These are phyloP conservation scores for Solanum sejunctum DNA, from an alignment of 257 asterid genomes.

Conservation along the genomic window DNA sequence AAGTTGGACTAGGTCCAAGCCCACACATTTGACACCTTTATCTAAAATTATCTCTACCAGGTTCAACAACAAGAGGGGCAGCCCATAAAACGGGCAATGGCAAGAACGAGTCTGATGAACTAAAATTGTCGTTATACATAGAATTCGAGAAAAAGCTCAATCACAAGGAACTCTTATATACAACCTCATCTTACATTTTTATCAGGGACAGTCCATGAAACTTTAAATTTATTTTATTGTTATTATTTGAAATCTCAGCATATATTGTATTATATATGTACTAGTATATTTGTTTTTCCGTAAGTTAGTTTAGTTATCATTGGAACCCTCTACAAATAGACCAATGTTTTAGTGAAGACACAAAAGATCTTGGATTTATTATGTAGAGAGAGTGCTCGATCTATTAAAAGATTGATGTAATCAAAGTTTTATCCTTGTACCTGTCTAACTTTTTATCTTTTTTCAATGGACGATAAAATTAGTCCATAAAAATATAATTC, in stretches of 20 bases:
- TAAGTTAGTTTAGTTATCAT: too few relatives aligned
- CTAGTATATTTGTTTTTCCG: not conserved
- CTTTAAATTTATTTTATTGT: not conserved
- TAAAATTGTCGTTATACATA: too few relatives aligned
- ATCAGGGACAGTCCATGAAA: not conserved
- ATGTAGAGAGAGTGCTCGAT: not conserved
- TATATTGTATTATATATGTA: not conserved
- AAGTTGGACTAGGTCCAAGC: constrained; percentile 12
- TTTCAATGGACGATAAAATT: not conserved
- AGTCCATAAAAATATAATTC: not conserved
- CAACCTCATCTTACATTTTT: too few relatives aligned
- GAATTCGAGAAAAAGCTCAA: accelerated
- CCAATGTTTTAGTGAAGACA: not conserved
- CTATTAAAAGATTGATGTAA: not conserved
- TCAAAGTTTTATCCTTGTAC: not conserved
- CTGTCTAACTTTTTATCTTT: not conserved
- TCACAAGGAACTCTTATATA: too few relatives aligned
- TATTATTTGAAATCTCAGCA: not conserved
- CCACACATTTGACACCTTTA: not conserved
- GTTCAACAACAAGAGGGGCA: not conserved
- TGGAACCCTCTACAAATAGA: not conserved
- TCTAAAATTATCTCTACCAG: not conserved
- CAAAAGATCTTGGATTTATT: not conserved
- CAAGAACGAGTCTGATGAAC: too few relatives aligned
- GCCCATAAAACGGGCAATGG: not conserved